These are phyloP conservation scores for Penicillium sp. DNA, from an alignment of 2,329 filamentous ascomycete species.

Conservation along the genomic window DNA sequence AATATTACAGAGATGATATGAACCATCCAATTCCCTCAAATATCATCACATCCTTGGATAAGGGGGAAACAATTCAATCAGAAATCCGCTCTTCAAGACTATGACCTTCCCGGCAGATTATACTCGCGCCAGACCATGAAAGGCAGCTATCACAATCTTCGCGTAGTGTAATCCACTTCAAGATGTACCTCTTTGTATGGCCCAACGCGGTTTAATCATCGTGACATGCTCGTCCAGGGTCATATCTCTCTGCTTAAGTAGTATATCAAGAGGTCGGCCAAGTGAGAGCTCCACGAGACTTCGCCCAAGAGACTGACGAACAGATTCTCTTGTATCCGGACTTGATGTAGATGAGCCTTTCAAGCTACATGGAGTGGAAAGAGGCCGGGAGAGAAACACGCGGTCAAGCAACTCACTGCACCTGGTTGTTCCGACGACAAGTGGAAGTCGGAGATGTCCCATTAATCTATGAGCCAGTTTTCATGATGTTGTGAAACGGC, in stretches of 20 bases:
- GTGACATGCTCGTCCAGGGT: background rate
- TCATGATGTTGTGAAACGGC: slow-evolving; percentile 4
- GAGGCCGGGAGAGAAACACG: slow-evolving; percentile 6
- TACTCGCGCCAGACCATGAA: slow-evolving; percentile 1
- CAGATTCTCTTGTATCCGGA: background rate
- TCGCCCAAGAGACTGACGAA: slow-evolving; percentile 4
- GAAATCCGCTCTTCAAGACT: slow-evolving; percentile 1
- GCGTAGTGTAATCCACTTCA: slow-evolving; percentile 5
- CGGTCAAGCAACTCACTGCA: background rate
- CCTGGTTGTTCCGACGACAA: background rate
- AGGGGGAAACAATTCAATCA: too few species aligned
- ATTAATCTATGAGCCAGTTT: slow-evolving; percentile 8
- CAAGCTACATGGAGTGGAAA: background rate
- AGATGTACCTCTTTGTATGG: slow-evolving; percentile 2
- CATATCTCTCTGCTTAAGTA: too few species aligned
- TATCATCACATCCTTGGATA: too few species aligned
- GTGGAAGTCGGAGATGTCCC: slow-evolving; percentile 9
- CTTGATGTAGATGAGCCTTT: background rate
- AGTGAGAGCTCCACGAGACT: slow-evolving; percentile 8
- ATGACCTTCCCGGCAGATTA: background rate
- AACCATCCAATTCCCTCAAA: too few species aligned
- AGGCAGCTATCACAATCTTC: slow-evolving; percentile 7
- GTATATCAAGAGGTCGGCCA: slow-evolving; percentile 1
- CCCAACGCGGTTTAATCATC: slow-evolving; percentile 1
- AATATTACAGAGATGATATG: too few species aligned